Percentiles rank a stretch among this genome's conserved stretches.
Conservation (phyloP, 1,139 yeast genomes). For the Taiozyma sp. region DNA sequence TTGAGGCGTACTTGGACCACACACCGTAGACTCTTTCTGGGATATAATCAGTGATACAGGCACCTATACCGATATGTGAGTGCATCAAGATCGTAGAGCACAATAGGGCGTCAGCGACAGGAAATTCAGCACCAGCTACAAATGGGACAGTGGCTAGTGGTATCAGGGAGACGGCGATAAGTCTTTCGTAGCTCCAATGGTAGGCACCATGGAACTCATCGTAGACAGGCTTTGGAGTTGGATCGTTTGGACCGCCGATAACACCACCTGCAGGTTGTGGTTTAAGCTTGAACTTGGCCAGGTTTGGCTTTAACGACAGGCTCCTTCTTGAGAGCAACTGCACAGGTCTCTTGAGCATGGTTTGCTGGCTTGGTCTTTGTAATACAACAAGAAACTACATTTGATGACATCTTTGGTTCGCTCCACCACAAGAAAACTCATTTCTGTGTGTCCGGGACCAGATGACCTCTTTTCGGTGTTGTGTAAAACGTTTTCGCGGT, state of each 20-base stretch:
- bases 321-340: slow-evolving; percentile 8
- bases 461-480: neutral
- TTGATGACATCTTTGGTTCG: neutral
- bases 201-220: slow-evolving; percentile 71
- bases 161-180: slow-evolving; percentile 60
- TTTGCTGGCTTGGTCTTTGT: neutral
- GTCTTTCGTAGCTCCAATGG: slow-evolving; percentile 86
- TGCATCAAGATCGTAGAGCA: slow-evolving; percentile 65
- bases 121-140: slow-evolving; percentile 57
- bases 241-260: slow-evolving; percentile 76
- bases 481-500: neutral
- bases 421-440: neutral
- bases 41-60: slow-evolving; percentile 87
- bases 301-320: slow-evolving; percentile 31
- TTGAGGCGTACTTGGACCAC: slow-evolving; percentile 61
- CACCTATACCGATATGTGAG: slow-evolving; percentile 74
- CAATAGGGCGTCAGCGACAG: slow-evolving; percentile 67
- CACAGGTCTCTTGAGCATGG: neutral
- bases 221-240: slow-evolving; percentile 60
- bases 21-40: slow-evolving; percentile 80
- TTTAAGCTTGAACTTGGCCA: slow-evolving; percentile 42
- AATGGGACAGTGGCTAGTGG: slow-evolving; percentile 77
- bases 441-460: neutral
- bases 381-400: neutral
- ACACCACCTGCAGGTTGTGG: slow-evolving; percentile 69